phyloP scores from a whole-genome alignment of 2,329 filamentous ascomycete genomes.

The Alternaria solani region DNA sequence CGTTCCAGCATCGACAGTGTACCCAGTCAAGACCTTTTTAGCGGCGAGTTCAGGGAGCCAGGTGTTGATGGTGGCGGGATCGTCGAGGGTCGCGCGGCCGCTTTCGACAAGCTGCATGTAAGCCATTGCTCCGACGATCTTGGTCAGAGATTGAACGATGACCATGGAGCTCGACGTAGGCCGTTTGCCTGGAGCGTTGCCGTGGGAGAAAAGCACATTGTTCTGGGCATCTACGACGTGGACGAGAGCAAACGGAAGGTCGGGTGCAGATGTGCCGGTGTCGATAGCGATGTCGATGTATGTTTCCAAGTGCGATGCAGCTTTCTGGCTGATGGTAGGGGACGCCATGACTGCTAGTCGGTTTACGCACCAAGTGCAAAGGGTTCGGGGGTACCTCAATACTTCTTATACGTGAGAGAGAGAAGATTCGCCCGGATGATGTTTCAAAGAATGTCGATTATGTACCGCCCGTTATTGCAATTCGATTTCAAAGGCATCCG shows the following conservation, averaged over 20 bases:
- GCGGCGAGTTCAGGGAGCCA: not conserved
- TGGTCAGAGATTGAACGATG: slow-evolving; percentile 32
- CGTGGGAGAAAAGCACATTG: not conserved
- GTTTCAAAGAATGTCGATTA: not conserved
- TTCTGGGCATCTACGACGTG: not conserved
- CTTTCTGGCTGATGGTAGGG: not conserved
- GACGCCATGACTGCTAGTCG: not conserved
- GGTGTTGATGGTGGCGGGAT: slow-evolving; percentile 18
- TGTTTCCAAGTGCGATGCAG: not conserved
- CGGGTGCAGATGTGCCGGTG: not conserved
- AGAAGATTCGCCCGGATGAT: rapidly evolving
- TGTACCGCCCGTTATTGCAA: not conserved
- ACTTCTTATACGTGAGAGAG: not conserved
- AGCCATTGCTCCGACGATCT: slow-evolving; percentile 35
- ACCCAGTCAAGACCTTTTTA: slow-evolving; percentile 17
- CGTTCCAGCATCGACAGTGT: not conserved
- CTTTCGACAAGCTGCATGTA: slow-evolving; percentile 37
- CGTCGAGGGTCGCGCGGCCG: slow-evolving; percentile 26
- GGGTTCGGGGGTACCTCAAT: not conserved
- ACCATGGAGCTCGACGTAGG: slow-evolving; percentile 24
- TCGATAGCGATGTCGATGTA: not conserved
- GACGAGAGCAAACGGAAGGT: not conserved
- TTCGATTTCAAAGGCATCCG: not conserved
- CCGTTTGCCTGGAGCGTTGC: slow-evolving; percentile 17
- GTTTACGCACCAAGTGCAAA: not conserved